Base-by-base conservation (phyloP, 768 basidiomycete species). In the Suillus placidus region DNA sequence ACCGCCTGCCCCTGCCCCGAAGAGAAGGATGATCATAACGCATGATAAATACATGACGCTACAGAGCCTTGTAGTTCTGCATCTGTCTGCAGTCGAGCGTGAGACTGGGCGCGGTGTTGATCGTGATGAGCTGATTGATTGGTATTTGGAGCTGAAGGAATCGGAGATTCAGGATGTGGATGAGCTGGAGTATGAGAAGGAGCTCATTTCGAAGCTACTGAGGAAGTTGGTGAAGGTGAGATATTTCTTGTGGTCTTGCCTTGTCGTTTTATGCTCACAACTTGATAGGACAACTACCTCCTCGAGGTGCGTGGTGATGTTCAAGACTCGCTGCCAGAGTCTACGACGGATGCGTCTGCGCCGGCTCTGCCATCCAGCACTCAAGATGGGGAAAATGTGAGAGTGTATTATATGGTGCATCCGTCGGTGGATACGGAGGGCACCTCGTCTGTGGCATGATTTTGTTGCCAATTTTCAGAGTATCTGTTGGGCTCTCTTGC, bases 141-240 rank as follows among this genome's bases (percentile, higher is more conserved):
- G 95, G 96, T 99, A 98, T 74, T 85, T 99, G 63, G 97, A 99
- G 80, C 79, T 86, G 68, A 91, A 88, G 76, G 97, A 99, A 77
- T 81, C 83, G 10, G 91, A 95, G 67, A 80, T 99, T 45, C 86
- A 90, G 68, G 89, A 91, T 61, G 84, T 94, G 6, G 94, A 95
- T 62, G 90, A 96, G 71, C 79, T 97, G 20, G 95, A 98, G 70
- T 91, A 92, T 70, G 93, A 99, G 79, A 90, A 90, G 71, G 94
- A 95, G 75, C 82, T 99, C 60, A 87, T 98, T 66, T 87, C 85
- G 47, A 99, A 99, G 79, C 88, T 97, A 72, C 77, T 99, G 68
- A 86, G 82, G 70, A 96, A 94, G 78, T 80, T 99, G 63, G 92
- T 96, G 69, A 97, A 96, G 89, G 96, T 95, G 66, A 63, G 72